A percentile compares a stretch with the other conserved stretches of the same genome.
phyloP scores from a whole-genome alignment of 1,139 yeast species.

The Trichomonascaceae sp. region DNA sequence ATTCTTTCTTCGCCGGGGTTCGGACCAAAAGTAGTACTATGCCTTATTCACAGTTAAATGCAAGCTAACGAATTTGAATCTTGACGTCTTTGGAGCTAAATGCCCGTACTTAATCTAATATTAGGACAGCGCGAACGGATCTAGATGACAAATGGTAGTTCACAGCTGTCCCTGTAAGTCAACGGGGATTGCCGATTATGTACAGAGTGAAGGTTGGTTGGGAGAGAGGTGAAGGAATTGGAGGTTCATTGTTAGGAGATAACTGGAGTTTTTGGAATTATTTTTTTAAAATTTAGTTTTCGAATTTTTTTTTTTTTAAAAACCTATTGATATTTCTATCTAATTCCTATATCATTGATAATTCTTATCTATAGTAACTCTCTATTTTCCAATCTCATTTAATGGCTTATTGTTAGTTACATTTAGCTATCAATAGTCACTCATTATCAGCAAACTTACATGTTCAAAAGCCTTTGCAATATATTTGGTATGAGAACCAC shows the following conservation, averaged over 20 bases:
- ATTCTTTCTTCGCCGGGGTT: background rate
- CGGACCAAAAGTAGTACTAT: background rate
- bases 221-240: background rate
- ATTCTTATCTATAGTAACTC: background rate
- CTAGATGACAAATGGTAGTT: background rate
- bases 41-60: background rate
- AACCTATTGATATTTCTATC: background rate
- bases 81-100: background rate
- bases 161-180: background rate
- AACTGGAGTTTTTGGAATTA: background rate
- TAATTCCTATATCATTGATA: no score
- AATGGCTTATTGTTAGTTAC: constrained; percentile 11
- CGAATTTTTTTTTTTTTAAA: no score
- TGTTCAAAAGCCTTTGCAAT: constrained; percentile 34
- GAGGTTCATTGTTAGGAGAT: background rate
- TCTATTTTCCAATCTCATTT: constrained; percentile 6
- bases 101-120: background rate
- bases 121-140: background rate
- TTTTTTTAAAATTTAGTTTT: no score
- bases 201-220: background rate
- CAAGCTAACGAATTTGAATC: background rate
- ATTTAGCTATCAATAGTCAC: no score
- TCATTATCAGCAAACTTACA: constrained; percentile 23
- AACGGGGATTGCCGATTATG: background rate
- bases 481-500: constrained; percentile 41